A percentile compares a stretch with the other conserved stretches of the same genome.
Conservation (phyloP, 129 eudicot species). For the Helianthus tuberosus region DNA sequence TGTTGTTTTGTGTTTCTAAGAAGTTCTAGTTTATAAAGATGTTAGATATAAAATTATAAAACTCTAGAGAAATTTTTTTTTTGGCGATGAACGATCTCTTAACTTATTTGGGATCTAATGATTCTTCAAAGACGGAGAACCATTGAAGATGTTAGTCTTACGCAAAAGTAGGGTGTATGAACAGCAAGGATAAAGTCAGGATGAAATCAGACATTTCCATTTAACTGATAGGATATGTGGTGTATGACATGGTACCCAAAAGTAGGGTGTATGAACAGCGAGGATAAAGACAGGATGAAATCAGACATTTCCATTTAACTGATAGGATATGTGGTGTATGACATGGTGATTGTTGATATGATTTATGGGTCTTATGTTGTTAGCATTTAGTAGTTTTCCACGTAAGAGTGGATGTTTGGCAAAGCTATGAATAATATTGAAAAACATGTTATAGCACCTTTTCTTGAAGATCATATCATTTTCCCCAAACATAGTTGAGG, state of each 20-base stretch:
- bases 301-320: not conserved
- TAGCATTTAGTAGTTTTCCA: not conserved
- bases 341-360: slow-evolving; percentile 4
- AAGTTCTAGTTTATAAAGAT: not conserved
- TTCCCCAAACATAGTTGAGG: not conserved
- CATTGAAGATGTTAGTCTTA: too few relatives aligned
- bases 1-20: slow-evolving; percentile 9
- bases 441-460: not conserved
- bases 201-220: not conserved
- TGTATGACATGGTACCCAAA: not conserved
- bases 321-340: not conserved
- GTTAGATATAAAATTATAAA: not conserved
- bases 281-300: not conserved
- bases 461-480: not conserved
- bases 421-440: not conserved
- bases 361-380: not conserved
- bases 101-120: not conserved
- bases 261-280: not conserved
- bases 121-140: not conserved
- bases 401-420: not conserved
- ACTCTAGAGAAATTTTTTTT: not conserved
- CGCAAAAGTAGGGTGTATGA: too few relatives aligned
- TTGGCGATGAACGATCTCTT: not conserved
- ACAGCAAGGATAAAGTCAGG: not conserved
- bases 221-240: not conserved